Evolutionary conservation across 257 asterid genomes (phyloP), one percentile per base, ranked within the genome.

Genomic region (Agastache rugosa): DNA sequence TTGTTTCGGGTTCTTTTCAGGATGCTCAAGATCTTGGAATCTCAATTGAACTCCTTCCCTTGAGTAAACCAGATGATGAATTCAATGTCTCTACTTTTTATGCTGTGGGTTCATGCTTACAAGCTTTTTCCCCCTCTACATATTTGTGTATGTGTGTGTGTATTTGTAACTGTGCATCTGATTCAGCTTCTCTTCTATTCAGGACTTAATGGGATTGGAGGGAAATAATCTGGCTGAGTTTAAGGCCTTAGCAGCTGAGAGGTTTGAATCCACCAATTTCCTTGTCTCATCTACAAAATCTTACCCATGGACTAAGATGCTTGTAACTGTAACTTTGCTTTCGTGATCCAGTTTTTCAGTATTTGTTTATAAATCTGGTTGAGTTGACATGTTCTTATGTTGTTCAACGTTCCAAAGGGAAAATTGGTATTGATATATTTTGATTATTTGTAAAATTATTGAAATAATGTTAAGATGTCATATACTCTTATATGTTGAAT

Each of bases 1-100:
- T 60, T 35, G 2, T 11, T 45, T 14, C 10, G 56, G 60, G 6
- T 54, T 51, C 61, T 78, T 78, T 83, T 75, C 91, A 93, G 98
- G 99, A 94, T 85, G 91, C 97, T 85, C 96, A 87, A 84, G 99
- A 92, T 82, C 95, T 92, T 83, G 92, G 92, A 83, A 90, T 94
- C 78, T 84, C 91, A 66, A 89, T 94, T 56, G 97, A 94, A 79
- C 90, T 92, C 75, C 96, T 94, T 14, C 99, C 99, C 67, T 85
- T 94, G 78, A 89, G 89, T 77, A 87, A 76, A 73, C 86, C 88
- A 35, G 91, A 85, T 78, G 89, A 87, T 12, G 96, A 94, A 77
- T 94, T 94, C 89, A 89, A 92, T 19, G 66, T 88, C 50, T 83
- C 96, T 69, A 84, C 78, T 29, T 94, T 92, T 78, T 94, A 94